Evolutionary conservation across 2,329 filamentous ascomycete species (phyloP), one percentile per base, ranked within the genome.

Genomic region (Fusarium humuli): DNA sequence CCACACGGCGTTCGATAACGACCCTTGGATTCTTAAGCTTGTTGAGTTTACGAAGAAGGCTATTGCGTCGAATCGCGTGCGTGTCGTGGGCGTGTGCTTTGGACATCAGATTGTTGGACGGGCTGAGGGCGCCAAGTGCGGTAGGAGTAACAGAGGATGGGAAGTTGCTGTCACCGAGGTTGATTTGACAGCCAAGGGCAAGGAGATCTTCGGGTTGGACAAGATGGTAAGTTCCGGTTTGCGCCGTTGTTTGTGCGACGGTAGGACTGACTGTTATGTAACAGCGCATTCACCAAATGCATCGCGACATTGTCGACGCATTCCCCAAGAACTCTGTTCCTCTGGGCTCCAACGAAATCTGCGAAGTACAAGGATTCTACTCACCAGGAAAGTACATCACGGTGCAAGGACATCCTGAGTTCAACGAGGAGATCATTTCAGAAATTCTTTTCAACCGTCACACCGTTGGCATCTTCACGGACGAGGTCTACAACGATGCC

Each of bases 401-500:
- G 4, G 78, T 85, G 1, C 83, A 85, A 57, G 83, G 82, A n/a
- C 83, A 85, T 55, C 83, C 83, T 7, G 83, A 85, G 57, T 85
- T 83, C 62, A 81, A 78, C 4, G 72, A 75, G 22, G 75, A 79
- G 16, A 81, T 81, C 57, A 82, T 84, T 67, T 76, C 78, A 2
- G 77, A 79, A 55, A 73, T 82, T 32, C 72, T 82, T 25, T 74
- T 74, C 65, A 81, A 86, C 64, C 86, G 94, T 60, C 88, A 92
- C 75, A 82, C 84, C 29, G 83, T 82, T 49, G 93, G 92, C 2
- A 84, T 96, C 23, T 92, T 97, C 69, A 81, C 85, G 57, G 89
- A 94, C 60, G 88, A 88, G 20, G 80, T 91, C 65, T 95, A 88
- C 72, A 80, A 88, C 59, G 91, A 93, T 72, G 92, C 88, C 27